These are phyloP conservation scores for Leccinum aurantiacum DNA, from an alignment of 768 basidiomycete species.

Conservation along the genomic window DNA sequence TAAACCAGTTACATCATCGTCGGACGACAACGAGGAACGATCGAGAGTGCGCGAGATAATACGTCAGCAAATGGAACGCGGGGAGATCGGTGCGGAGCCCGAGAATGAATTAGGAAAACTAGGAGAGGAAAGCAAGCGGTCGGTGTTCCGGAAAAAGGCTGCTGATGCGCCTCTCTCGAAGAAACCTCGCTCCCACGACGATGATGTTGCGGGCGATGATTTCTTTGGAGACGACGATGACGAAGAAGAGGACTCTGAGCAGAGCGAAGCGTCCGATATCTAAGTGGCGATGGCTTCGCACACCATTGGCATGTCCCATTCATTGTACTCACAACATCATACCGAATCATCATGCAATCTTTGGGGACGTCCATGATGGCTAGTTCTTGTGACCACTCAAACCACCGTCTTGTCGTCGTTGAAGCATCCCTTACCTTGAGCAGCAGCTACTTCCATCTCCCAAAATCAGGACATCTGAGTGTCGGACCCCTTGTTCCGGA, in stretches of 20 bases:
- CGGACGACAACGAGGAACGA: conserved; percentile 46
- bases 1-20: conserved; percentile 8
- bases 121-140: conserved; percentile 8
- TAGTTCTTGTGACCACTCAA: not conserved
- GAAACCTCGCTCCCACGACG: conserved; percentile 8
- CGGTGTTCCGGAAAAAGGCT: conserved; percentile 1
- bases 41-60: conserved; percentile 62
- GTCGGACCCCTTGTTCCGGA: not conserved
- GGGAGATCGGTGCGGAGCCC: conserved; percentile 59
- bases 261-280: conserved; percentile 18
- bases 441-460: not conserved
- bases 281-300: conserved; percentile 1
- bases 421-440: not conserved
- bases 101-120: conserved; percentile 41
- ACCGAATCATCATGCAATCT: conserved; percentile 3
- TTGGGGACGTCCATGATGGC: not conserved
- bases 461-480: not conserved
- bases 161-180: conserved; percentile 1
- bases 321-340: conserved; percentile 80
- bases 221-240: conserved; percentile 32
- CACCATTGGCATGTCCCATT: conserved; percentile 22
- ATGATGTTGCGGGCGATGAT: conserved; percentile 23
- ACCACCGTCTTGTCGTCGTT: not conserved
- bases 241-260: conserved; percentile 14
- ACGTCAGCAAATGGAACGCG: conserved; percentile 55